Percentiles rank a stretch among this genome's conserved stretches.
Conservation (phyloP, 768 basidiomycete genomes). For the Suillus subaureus region DNA sequence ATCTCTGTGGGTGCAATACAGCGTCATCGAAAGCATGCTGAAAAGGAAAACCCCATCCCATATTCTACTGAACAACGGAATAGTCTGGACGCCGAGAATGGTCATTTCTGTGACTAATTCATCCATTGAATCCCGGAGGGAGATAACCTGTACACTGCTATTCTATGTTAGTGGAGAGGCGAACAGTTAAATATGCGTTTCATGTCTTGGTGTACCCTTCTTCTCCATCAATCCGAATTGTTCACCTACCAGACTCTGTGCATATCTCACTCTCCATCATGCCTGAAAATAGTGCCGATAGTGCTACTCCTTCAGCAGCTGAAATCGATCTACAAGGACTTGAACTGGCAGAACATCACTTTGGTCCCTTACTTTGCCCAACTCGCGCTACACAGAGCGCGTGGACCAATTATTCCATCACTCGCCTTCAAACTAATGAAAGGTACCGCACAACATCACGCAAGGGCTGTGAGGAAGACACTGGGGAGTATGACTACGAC, state of each 20-base stretch:
- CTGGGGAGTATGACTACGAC: conserved; percentile 3
- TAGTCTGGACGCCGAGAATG: background rate
- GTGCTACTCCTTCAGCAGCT: background rate
- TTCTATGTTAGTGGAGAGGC: background rate
- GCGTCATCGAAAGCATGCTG: too few species aligned
- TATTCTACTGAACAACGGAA: background rate
- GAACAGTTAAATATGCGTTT: background rate
- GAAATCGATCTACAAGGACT: background rate
- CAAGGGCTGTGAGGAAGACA: background rate
- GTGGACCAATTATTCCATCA: conserved; percentile 11
- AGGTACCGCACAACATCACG: background rate
- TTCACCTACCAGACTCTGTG: background rate
- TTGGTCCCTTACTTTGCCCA: conserved; percentile 14
- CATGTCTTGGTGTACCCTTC: background rate
- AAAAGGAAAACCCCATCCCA: background rate
- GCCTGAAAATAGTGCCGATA: background rate
- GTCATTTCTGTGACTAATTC: background rate
- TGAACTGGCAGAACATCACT: background rate
- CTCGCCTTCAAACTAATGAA: conserved; percentile 10
- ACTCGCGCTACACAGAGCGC: conserved; percentile 7
- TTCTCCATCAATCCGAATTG: background rate
- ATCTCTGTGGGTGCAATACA: background rate
- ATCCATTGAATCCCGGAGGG: background rate
- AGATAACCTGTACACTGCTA: background rate
- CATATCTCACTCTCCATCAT: background rate